Evolutionary conservation across 176 grass and related monocot genomes (phyloP), one percentile per base, ranked within the genome.

Genomic region (Elymus sibiricus): DNA sequence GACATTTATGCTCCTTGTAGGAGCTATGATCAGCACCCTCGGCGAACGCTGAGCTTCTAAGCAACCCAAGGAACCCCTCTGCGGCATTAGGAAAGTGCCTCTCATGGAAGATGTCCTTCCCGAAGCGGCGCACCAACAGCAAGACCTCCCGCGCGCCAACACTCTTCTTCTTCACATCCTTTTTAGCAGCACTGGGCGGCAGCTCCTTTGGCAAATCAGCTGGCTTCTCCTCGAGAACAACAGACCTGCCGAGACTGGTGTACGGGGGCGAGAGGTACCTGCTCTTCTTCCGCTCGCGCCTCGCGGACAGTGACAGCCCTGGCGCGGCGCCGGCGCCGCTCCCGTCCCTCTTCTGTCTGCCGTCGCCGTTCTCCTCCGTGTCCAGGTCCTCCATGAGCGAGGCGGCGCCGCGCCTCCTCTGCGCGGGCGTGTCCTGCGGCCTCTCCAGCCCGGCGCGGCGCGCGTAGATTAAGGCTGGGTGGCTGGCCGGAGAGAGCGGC

Each of bases 211-310:
- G 60, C 43, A 12, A 37, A 85, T 74, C 74, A 38, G 44, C 16
- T 1, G 17, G 25, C 14, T 90, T 91, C 14, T 85, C 51, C 1
- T 38, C 10, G 35, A 25, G 40, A 13, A 3, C 21, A 13, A 3
- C 21, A 2, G 14, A 2, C 11, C 67, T 42, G 21, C 21, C 43
- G 60, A 92, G 3, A 19, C 87, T 19, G 83, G 85, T 91, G 85
- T 93, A 98, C 0, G 95, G 95, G 43, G 87, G 85, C 10, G 91
- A 98, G 2, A 98, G 79, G 76, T 98, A 98, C 74, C 86, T 95
- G 82, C 95, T 98, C 90, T 79, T 93, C 89, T 98, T 95, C 51
- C 93, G 74, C 65, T 90, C 62, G 22, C 95, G 84, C 83, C 86
- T 91, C 72, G 55, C 59, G 1, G 87, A 93, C 31, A 81, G 29